Base-by-base conservation (phyloP, 495 filamentous ascomycete species). In the Annulohypoxylon maeteangense region DNA sequence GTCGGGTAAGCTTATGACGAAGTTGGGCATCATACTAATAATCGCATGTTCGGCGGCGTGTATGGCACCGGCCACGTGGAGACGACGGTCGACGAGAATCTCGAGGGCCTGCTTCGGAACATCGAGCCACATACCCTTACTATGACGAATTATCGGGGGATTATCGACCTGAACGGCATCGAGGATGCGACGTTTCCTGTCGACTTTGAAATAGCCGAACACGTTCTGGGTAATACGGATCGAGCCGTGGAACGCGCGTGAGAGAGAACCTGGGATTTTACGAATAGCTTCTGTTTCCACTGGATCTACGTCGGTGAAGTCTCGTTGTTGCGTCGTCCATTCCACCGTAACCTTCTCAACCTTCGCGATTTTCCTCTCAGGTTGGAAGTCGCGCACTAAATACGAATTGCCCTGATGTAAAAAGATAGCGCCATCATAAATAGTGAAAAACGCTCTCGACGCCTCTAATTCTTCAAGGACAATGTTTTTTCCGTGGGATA, bases 371-470 rank as follows among this genome's bases (percentile, higher is more conserved):
- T 87, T 88, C 58, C 86, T 85, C 34, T 95, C 91, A 14, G 90
- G 89, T 74, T 89, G 90, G 76, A 98, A 92, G 73, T 98, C 93
- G 71, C 92, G 90, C 59, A 99, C 91, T 1, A 99, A 87, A 78
- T 97, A 99, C 1, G 90, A 95, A 63, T 88, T 87, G 59, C 95
- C 95, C 83, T 98, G 94, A 78, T 98, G 96, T 5, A 98, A 87
- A 85, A 97, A 99, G 68, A 99, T 97, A 61, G 92, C 95, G 27
- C 96, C 95, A 83, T 98, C 95, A 77, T 98, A 98, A 70, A 98
- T 88, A 42, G 93, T 96, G 81, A 98, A 98, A 80, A 93, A 93
- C 1, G 96, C 95, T 16, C 96, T 90, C 5, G 93, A 95, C 14
- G 93, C 93, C 78, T 98, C 95, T n/a, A 98, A 87, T 78, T 97